phyloP scores from a whole-genome alignment of 306 rosid species.

The Fragaria ananassa region DNA sequence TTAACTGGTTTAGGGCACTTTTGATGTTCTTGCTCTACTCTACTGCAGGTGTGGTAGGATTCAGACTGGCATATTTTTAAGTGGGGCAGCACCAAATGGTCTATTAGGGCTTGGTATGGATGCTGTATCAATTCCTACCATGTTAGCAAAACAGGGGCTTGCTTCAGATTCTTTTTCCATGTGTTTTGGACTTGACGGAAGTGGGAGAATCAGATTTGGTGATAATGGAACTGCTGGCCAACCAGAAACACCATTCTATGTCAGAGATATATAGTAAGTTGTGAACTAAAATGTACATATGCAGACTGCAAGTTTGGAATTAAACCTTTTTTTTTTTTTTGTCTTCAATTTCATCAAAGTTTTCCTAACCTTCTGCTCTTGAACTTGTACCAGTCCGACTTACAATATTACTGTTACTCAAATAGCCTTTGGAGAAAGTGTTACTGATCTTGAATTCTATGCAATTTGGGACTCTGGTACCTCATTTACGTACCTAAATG shows the following conservation, averaged over 20 bases:
- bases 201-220: conserved; percentile 81
- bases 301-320: neutral
- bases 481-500: conserved; percentile 72
- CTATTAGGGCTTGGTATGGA: conserved; percentile 82
- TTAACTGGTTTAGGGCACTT: conserved; percentile 2
- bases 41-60: conserved; percentile 77
- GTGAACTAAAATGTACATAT: neutral
- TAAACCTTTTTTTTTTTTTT: neutral
- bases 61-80: conserved; percentile 69
- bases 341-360: conserved; percentile 13
- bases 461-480: conserved; percentile 89
- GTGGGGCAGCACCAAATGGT: conserved; percentile 82
- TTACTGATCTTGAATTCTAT: conserved; percentile 42
- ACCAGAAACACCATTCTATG: conserved; percentile 67
- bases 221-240: conserved; percentile 60
- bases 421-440: conserved; percentile 43
- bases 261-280: conserved; percentile 44
- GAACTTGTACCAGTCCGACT: conserved; percentile 49
- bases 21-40: conserved; percentile 10
- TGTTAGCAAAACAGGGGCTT: conserved; percentile 58
- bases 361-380: conserved; percentile 22
- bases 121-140: conserved; percentile 66
- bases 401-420: conserved; percentile 72
- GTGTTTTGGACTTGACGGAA: conserved; percentile 70
- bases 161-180: conserved; percentile 77